Evolutionary conservation across 495 filamentous ascomycete genomes (phyloP).

Genomic region (Trichoderma parareesei): DNA sequence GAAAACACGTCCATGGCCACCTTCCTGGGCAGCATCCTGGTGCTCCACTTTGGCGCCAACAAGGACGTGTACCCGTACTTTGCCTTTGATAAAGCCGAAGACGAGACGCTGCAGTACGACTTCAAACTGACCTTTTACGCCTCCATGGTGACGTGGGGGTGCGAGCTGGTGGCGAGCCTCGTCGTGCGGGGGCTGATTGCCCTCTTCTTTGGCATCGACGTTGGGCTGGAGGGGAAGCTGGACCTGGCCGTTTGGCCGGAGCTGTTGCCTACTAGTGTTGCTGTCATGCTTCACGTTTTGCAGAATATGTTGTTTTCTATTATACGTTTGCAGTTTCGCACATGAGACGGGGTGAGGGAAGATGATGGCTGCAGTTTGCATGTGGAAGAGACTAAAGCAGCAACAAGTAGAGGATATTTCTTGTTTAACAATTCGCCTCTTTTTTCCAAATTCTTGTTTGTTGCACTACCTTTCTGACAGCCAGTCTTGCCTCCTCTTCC

Average conservation of each 20-base stretch:
- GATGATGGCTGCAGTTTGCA: not conserved
- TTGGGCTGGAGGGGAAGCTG: slow-evolving; percentile 49
- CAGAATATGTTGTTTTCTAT: slow-evolving; percentile 63
- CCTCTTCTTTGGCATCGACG: slow-evolving; percentile 45
- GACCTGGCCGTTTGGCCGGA: slow-evolving; percentile 55
- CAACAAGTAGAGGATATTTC: no score
- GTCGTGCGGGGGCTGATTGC: slow-evolving; percentile 46
- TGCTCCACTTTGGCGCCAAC: slow-evolving; percentile 54
- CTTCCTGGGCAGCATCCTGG: slow-evolving; percentile 51
- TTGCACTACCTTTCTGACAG: no score
- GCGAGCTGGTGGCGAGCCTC: slow-evolving; percentile 50
- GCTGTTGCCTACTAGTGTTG: slow-evolving; percentile 51
- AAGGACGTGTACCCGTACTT: slow-evolving; percentile 54
- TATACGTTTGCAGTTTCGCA: slow-evolving; percentile 50
- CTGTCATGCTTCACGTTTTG: slow-evolving; percentile 54
- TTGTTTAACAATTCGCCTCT: no score
- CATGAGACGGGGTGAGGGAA: slow-evolving; percentile 10
- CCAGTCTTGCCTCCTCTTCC: no score
- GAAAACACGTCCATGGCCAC: slow-evolving; percentile 59
- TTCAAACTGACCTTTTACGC: slow-evolving; percentile 53
- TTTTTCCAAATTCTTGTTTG: no score
- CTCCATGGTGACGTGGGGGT: slow-evolving; percentile 52
- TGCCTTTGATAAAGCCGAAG: slow-evolving; percentile 40
- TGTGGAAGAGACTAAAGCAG: no score
- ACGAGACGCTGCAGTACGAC: slow-evolving; percentile 37